Base-by-base conservation (phyloP, 768 basidiomycete genomes). In the Boletus sp. region DNA sequence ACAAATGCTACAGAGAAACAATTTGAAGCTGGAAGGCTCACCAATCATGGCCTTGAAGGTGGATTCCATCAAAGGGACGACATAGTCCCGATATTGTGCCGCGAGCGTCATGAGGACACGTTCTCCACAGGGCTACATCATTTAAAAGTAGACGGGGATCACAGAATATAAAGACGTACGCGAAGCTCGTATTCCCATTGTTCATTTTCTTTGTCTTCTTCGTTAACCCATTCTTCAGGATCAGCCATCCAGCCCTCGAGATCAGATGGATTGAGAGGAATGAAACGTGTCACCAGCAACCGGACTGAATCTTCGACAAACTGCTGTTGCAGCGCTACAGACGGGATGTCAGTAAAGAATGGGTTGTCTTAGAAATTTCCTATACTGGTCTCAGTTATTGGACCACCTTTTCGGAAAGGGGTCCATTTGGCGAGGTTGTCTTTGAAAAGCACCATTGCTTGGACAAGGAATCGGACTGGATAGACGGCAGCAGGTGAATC, bases 181-280 rank as follows among this genome's bases (percentile, higher is more conserved):
- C 96, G 81, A 57, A 97, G 83, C 64, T 96, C 93, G 65, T 83
- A 98, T 64, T 94, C 89, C 94, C 95, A 98, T 55, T 90, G 85
- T 39, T 95, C 94, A 42, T 85, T 90, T 60, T 94, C 93, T 60
- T 86, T 87, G 56, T 93, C 92, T 71, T 98, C 94, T 10, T 84
- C 72, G 57, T 92, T 91, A 11, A 96, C 83, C 92, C 94, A 99
- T 64, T 95, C 92, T 76, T 99, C 96, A 0, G 95, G 94, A 68
- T 95, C 92, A 15, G 81, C 79, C 73, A 87, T 79, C 91, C 95
- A 94, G 5, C 80, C 81, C 61, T 92, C 84, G 10, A 98, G 78
- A 70, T 98, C 96, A 2, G 80, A 74, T 6, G 89, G 80, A 52
- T 88, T 89, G 45, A 99, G 76, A 12, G 92, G 92, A 70, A 99